Base-by-base conservation (phyloP, 1,139 yeast species). In the Kodamaea ohmeri region DNA sequence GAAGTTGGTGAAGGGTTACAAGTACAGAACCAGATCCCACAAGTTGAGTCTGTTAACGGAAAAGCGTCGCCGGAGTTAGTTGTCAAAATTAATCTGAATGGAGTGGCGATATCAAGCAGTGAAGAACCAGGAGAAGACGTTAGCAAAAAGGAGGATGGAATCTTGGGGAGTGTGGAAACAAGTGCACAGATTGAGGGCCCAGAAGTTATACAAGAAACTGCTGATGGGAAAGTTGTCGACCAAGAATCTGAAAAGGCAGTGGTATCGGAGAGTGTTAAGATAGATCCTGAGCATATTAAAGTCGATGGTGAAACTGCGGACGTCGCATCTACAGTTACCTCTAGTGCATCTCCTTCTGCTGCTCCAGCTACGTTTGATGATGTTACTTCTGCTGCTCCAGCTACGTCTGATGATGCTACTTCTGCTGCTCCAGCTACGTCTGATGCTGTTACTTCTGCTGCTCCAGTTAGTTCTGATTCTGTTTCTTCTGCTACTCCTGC, bases 381-480 rank as follows among this genome's bases (percentile, higher is more conserved):
- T n/a, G n/a, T n/a, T n/a, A n/a, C n/a, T n/a, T n/a, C n/a, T n/a
- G n/a, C n/a, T n/a, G n/a, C n/a, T n/a, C n/a, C n/a, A n/a, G n/a
- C n/a, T 12, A 14, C 19, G 6, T 32, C 13, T 4, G 20, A 4
- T 17, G 32, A 28, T 5, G 21, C 8, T 8, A 28, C 6, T 15
- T 20, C 8, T 15, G 13, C 11, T 28, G 32, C 8, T 12, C 22
- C 19, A 6, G 34, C 4, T 15, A 22, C 4, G 17, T 6, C 14
- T 4, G n/a, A n/a, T n/a, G n/a, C 16, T 31, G 34, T 25, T 25
- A n/a, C 22, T 29, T 5, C 6, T n/a, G 29, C 24, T 24, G 39
- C 27, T n/a, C 40, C 20, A 28, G 13, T 31, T 2, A 36, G 5
- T 17, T 15, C 9, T 4, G 34, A 50, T 12, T 47, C 41, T 17